Percentiles rank a stretch among this genome's conserved stretches.
phyloP scores from a whole-genome alignment of 139 green algal genomes.

The Asterochloris erici region DNA sequence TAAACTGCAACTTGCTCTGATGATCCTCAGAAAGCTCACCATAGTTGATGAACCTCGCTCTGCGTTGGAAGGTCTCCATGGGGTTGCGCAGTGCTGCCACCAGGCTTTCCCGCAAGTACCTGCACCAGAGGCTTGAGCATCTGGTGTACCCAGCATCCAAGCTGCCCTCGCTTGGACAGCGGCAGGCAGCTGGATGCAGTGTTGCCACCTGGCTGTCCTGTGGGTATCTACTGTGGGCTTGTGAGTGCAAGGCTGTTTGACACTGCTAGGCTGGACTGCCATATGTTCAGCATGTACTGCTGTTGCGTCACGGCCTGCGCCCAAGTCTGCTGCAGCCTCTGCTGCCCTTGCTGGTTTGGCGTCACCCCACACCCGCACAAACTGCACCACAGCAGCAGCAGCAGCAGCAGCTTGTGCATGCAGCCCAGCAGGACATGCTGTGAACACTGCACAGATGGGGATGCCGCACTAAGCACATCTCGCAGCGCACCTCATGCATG shows the following conservation, averaged over 20 bases:
- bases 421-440: background rate
- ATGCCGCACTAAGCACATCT: background rate
- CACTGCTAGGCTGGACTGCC: too few species aligned
- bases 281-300: too few species aligned
- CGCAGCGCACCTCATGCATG: slow-evolving; percentile 17
- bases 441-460: background rate
- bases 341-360: too few species aligned
- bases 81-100: slow-evolving; percentile 63
- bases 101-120: slow-evolving; percentile 45
- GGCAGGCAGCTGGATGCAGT: too few species aligned
- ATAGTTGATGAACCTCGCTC: slow-evolving; percentile 69
- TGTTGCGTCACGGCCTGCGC: too few species aligned
- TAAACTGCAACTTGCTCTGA: background rate
- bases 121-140: background rate
- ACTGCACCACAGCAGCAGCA: background rate
- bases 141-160: background rate
- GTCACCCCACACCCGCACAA: background rate
- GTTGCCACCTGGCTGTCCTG: too few species aligned
- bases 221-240: too few species aligned
- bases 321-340: too few species aligned
- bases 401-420: background rate
- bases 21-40: slow-evolving; percentile 6
- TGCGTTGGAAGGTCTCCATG: slow-evolving; percentile 43
- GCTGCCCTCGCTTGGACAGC: background rate
- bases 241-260: too few species aligned